Evolutionary conservation across 2,329 filamentous ascomycete genomes (phyloP).

Genomic region (Clonostachys solani): DNA sequence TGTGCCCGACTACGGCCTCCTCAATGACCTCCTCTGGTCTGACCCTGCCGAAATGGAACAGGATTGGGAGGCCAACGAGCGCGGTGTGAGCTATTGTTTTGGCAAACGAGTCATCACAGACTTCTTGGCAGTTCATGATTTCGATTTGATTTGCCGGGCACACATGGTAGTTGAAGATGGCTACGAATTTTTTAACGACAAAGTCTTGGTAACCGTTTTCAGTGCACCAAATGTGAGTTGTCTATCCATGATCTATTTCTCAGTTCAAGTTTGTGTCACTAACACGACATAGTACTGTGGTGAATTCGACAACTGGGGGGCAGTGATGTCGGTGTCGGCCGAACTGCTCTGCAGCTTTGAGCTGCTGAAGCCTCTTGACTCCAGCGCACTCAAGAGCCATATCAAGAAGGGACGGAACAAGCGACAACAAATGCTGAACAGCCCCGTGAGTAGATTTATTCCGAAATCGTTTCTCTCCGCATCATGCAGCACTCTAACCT

Average conservation of each 20-base stretch:
- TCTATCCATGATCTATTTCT: neutral
- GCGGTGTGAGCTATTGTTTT: constrained; percentile 97
- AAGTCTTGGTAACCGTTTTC: constrained; percentile 93
- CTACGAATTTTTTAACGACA: constrained; percentile 97
- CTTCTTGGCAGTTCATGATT: constrained; percentile 90
- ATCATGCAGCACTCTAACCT: constrained; percentile 5
- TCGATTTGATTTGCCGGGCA: constrained; percentile 92
- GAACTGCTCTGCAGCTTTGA: constrained; percentile 97
- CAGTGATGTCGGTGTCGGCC: constrained; percentile 94
- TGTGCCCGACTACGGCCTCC: constrained; percentile 90
- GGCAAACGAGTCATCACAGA: constrained; percentile 98
- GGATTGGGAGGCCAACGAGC: constrained; percentile 96
- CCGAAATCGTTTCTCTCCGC: constrained; percentile 1
- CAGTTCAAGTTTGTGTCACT: constrained; percentile 10
- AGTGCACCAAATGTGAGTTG: constrained; percentile 91
- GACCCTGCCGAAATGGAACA: constrained; percentile 97
- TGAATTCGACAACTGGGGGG: constrained; percentile 98
- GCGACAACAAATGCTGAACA: constrained; percentile 92
- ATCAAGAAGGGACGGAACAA: constrained; percentile 98
- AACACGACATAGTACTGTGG: constrained; percentile 75
- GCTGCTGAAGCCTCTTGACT: constrained; percentile 92
- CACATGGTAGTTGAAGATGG: constrained; percentile 99
- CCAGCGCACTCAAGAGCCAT: constrained; percentile 92
- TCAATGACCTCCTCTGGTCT: constrained; percentile 96
- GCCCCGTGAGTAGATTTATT: constrained; percentile 65